Evolutionary conservation across 2,329 filamentous ascomycete species (phyloP), one percentile per base, ranked within the genome.

Genomic region (Calonectria multiphialidica): DNA sequence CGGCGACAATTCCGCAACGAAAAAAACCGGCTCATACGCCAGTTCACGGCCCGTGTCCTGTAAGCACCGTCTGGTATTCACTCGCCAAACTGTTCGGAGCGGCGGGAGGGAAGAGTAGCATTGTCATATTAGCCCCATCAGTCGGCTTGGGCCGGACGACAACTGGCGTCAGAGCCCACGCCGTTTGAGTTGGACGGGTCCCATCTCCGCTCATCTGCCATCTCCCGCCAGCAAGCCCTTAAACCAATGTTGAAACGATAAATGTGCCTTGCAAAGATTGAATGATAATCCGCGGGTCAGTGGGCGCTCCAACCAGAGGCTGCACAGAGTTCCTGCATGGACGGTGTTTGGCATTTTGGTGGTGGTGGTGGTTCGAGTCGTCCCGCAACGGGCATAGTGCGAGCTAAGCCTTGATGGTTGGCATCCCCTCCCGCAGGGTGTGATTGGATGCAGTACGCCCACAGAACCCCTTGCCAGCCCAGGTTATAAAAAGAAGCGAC

Each of bases 401-500:
- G 18, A 40, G 66, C 75, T 76, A 71, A 77, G 77, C 76, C 75
- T 72, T 75, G 65, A 73, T 53, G 71, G 73, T 66, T 44, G 64
- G 68, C 70, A 57, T 67, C 21, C 55, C n/a, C 23, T 67, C 45
- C 28, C 57, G 61, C 68, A 65, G 28, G 70, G 37, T 67, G 45
- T 75, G 68, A 79, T 79, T 79, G 77, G 77, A 57, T 70, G 70
- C 33, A 63, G 50, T 73, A 65, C 67, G 74, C 35, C 10, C 44
- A 44, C 66, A 72, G 45, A 55, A 47, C 66, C 67, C 67, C 76
- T 70, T 53, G 57, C 21, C 40, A 66, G 50, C 64, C 23, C 73
- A 71, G 73, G 70, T 77, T 77, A 79, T 75, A 78, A 79, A 79
- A 79, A 79, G 77, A 79, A 78, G 76, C 77, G 75, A 70, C 66